Conservation (phyloP, 2,329 filamentous ascomycete genomes). For the Fusarium nodosum region DNA sequence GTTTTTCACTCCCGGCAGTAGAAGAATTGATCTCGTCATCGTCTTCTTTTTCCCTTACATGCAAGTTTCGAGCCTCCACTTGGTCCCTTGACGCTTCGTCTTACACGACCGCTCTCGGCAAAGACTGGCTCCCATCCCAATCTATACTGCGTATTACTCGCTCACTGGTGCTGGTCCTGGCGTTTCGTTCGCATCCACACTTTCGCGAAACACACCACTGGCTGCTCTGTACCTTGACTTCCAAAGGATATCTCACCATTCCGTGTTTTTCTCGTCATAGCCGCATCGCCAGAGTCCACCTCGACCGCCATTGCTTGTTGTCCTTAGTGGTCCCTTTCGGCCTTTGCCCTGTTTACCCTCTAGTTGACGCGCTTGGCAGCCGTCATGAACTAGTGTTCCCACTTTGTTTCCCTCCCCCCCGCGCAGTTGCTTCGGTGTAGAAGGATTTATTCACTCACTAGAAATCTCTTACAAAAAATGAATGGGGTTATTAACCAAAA, state of each 20-base stretch:
- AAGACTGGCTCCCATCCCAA: constrained; percentile 38
- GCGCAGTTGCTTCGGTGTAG: constrained; percentile 49
- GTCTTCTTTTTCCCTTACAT: constrained; percentile 32
- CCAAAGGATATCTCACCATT: constrained; percentile 43
- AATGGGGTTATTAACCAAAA: constrained; percentile 66
- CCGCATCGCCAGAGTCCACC: constrained; percentile 49
- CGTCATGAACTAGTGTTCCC: constrained; percentile 59
- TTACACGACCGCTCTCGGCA: constrained; percentile 52
- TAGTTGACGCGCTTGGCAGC: constrained; percentile 55
- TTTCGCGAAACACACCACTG: constrained; percentile 47
- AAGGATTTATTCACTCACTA: constrained; percentile 50
- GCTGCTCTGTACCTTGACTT: constrained; percentile 38
- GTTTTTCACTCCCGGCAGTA: constrained; percentile 40
- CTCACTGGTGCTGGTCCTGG: constrained; percentile 36
- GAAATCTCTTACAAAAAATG: constrained; percentile 56
- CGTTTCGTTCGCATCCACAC: constrained; percentile 45
- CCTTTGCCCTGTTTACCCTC: constrained; percentile 48
- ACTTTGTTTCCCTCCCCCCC: constrained; percentile 50
- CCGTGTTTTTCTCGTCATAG: constrained; percentile 54
- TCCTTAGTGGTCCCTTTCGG: constrained; percentile 40
- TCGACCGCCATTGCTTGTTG: constrained; percentile 43
- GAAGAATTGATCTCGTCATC: constrained; percentile 52
- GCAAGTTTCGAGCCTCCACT: constrained; percentile 39
- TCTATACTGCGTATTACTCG: constrained; percentile 27
- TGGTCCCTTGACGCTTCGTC: constrained; percentile 35